Evolutionary conservation across 1,284 basidiomycete species (phyloP).

Genomic region (Pseudozyma flocculosa): DNA sequence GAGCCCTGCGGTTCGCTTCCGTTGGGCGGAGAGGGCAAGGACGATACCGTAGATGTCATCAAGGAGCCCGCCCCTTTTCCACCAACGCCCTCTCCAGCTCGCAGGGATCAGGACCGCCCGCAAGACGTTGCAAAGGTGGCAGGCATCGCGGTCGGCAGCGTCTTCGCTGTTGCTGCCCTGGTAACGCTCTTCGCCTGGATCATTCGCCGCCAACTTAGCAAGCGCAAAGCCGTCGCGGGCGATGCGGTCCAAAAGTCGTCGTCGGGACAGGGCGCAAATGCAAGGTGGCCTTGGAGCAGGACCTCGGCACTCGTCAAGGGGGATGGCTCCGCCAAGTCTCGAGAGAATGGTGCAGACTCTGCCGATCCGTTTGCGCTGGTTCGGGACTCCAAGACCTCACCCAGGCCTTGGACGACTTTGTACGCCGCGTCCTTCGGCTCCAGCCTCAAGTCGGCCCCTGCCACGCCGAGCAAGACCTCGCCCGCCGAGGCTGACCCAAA

Average conservation of each 20-base stretch:
- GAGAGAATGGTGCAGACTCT: no score
- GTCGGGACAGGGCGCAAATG: neutral
- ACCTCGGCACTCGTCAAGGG: no score
- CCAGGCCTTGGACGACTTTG: neutral
- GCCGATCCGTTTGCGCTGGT: neutral
- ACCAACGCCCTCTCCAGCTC: no score
- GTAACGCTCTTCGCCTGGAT: neutral
- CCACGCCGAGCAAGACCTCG: neutral
- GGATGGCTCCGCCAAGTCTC: no score
- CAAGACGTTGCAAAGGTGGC: neutral
- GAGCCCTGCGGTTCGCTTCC: neutral
- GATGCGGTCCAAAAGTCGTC: no score
- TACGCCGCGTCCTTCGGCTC: neutral
- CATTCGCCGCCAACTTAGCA: neutral
- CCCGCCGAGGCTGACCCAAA: no score
- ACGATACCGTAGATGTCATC: neutral
- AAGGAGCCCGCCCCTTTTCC: neutral
- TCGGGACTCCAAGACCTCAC: no score
- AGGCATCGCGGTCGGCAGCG: neutral
- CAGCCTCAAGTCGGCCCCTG: neutral
- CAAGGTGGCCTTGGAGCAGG: no score
- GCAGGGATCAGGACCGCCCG: neutral
- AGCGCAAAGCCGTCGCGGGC: neutral
- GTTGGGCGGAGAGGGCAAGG: no score
- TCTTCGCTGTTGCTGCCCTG: neutral